Conservation (phyloP, 2,329 filamentous ascomycete species). For the Verticillium dahliae region DNA sequence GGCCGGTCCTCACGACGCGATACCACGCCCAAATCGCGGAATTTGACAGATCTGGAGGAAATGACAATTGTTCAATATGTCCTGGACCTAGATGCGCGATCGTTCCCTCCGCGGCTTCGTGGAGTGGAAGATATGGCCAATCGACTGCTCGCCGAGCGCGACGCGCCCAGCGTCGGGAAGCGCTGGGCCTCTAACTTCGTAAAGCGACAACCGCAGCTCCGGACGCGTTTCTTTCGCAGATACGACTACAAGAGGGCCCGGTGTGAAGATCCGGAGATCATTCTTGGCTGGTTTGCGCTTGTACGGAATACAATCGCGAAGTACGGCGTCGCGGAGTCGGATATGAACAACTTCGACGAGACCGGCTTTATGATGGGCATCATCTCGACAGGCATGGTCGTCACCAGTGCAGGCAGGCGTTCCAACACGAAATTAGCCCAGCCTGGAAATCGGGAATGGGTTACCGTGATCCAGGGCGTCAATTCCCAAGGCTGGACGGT, state of each 20-base stretch:
- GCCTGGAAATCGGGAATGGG: constrained; percentile 20
- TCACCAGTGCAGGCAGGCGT: constrained; percentile 16
- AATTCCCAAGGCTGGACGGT: constrained; percentile 1
- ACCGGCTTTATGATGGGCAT: constrained; percentile 23
- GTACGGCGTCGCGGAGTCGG: background rate
- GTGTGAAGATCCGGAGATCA: constrained; percentile 6
- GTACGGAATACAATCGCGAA: too few species aligned
- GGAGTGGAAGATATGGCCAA: background rate
- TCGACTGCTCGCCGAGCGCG: too few species aligned
- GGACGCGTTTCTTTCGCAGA: too few species aligned
- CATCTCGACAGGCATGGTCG: constrained; percentile 16
- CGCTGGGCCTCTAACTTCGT: too few species aligned
- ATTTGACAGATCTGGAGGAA: constrained; percentile 7
- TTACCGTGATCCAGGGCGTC: constrained; percentile 13
- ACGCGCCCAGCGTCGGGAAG: background rate
- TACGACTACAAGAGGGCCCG: too few species aligned
- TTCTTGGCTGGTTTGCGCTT: constrained; percentile 3
- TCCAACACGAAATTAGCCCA: constrained; percentile 13
- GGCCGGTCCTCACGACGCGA: background rate
- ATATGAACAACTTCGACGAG: constrained; percentile 20
- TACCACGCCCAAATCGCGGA: background rate
- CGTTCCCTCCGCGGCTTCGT: constrained; percentile 14
- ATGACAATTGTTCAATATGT: constrained; percentile 12
- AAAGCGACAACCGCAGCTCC: too few species aligned
- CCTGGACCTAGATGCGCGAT: constrained; percentile 16